A percentile compares a stretch with the other conserved stretches of the same genome.
Conservation (phyloP, 441 rosid species). For the Isatis lusitanica region DNA sequence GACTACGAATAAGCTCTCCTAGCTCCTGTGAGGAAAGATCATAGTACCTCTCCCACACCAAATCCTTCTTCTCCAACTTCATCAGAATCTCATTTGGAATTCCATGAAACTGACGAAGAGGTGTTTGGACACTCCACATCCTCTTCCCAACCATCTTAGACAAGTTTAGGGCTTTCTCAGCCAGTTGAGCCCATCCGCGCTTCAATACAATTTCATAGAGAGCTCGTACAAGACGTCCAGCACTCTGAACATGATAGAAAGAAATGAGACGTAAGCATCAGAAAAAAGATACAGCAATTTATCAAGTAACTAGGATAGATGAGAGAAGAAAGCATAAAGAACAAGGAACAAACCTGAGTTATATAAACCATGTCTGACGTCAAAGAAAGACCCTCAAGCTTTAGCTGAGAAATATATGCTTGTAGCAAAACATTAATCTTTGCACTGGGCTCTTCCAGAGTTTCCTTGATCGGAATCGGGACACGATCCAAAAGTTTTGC, state of each 20-base stretch:
- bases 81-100: constrained; percentile 78
- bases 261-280: constrained; percentile 17
- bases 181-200: constrained; percentile 91
- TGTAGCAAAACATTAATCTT: constrained; percentile 94
- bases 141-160: constrained; percentile 91
- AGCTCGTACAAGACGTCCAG: constrained; percentile 91
- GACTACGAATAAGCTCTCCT: constrained; percentile 81
- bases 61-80: constrained; percentile 92
- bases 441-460: constrained; percentile 94
- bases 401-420: constrained; percentile 90
- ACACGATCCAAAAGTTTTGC: constrained; percentile 89
- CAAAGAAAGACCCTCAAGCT: constrained; percentile 95
- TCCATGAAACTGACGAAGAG: constrained; percentile 86
- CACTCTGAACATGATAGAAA: constrained; percentile 52
- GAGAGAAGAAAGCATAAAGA: constrained; percentile 11
- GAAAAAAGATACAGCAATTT: constrained; percentile 12
- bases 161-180: constrained; percentile 89
- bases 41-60: constrained; percentile 95
- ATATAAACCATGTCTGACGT: constrained; percentile 94
- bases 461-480: constrained; percentile 95
- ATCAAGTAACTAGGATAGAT: constrained; percentile 8
- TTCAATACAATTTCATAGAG: constrained; percentile 89
- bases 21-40: constrained; percentile 89
- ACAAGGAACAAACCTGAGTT: constrained; percentile 65
- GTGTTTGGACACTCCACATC: constrained; percentile 97